These are phyloP conservation scores for Vickermania spadyakhi DNA, from an alignment of 208 protist genomes.

Conservation along the genomic window DNA sequence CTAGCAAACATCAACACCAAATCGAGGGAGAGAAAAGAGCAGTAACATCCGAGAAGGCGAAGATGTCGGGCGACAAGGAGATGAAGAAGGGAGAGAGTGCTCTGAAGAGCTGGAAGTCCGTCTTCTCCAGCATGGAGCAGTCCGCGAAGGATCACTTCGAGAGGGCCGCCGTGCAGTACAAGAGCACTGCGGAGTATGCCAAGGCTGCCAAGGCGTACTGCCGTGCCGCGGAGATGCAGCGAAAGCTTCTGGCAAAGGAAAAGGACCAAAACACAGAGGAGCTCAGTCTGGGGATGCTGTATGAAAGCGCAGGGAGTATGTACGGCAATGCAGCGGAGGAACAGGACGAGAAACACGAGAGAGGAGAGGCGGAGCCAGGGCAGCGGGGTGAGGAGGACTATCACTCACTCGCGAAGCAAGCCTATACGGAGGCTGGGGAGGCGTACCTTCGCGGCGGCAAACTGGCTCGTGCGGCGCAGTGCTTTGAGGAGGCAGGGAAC, in stretches of 20 bases:
- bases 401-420: constrained; percentile 41
- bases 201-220: constrained; percentile 65
- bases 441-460: constrained; percentile 20
- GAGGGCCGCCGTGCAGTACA: constrained; percentile 77
- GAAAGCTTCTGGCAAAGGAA: constrained; percentile 50
- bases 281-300: constrained; percentile 56
- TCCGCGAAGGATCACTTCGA: constrained; percentile 64
- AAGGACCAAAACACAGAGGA: constrained; percentile 41
- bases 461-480: constrained; percentile 13
- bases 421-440: constrained; percentile 60
- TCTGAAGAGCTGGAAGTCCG: constrained; percentile 7
- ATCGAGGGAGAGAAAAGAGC: neutral
- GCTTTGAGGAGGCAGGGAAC: constrained; percentile 39
- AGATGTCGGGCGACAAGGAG: constrained; percentile 16
- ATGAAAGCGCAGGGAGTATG: constrained; percentile 36
- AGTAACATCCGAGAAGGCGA: too few species aligned
- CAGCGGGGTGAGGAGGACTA: too few species aligned
- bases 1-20: neutral
- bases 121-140: constrained; percentile 45
- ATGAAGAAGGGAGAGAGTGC: constrained; percentile 34
- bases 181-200: constrained; percentile 50
- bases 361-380: constrained; percentile 65
- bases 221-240: constrained; percentile 60
- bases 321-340: constrained; percentile 14
- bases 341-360: constrained; percentile 32